Evolutionary conservation across 495 filamentous ascomycete species (phyloP), one percentile per base, ranked within the genome.

Genomic region (Annulohypoxylon moriforme): DNA sequence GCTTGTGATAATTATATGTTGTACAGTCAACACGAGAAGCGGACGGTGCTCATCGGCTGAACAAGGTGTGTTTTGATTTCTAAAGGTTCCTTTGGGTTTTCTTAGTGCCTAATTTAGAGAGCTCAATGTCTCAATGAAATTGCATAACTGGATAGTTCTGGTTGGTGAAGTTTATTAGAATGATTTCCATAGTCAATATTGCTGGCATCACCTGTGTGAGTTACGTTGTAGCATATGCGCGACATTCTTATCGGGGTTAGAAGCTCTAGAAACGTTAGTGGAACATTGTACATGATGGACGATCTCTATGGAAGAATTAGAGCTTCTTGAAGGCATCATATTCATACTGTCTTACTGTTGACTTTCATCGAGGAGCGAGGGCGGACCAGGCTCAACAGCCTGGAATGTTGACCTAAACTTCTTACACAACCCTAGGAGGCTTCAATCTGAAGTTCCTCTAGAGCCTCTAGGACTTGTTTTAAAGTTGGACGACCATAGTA

Each of bases 401-500:
- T n/a, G 16, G 14, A 40, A 24, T 46, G 34, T 10, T 53, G 14
- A 22, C 3, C 44, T 52, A 36, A 18, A 27, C 49, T 31, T 36
- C 20, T 40, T 16, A 38, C 14, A 20, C 47, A 52, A 29, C 25
- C 11, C 13, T 29, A 67, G 10, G 8, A n/a, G 13, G 2, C n/a
- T 53, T 74, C 46, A 34, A 42, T 61, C 49, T 70, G 68, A 50
- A 78, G 76, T 16, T 49, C 55, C 38, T 72, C 50, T 34, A 81
- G 67, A 46, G 58, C 57, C 7, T 65, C 64, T 3, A 77, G 49
- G 25, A 84, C 79, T 42, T 84, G 77, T 29, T 47, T 69, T 34
- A 84, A 59, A 6, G 33, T 79, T 8, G 82, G 82, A 20, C 83
- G 71, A 6, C 74, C 71, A 53, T 72, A 85, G 60, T 80, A 80